Percentiles rank a stretch among this genome's conserved stretches.
These are phyloP conservation scores for Ilyonectria mors-panacis DNA, from an alignment of 2,329 filamentous ascomycete genomes.

Conservation along the genomic window DNA sequence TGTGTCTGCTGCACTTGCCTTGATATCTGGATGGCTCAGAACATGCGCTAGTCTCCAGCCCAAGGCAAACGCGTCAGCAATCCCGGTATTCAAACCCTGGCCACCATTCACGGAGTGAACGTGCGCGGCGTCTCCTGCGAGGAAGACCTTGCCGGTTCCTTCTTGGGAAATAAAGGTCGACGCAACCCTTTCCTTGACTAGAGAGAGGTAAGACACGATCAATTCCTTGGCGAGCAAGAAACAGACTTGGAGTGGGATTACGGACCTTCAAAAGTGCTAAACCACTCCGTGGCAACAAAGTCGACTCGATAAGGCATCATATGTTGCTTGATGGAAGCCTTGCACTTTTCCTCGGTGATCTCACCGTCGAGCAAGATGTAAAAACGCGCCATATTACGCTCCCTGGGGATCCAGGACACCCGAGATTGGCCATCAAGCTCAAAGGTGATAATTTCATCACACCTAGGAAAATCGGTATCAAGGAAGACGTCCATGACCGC, in stretches of 20 bases:
- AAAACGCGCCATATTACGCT: constrained; percentile 6
- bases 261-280: neutral
- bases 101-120: constrained; percentile 68
- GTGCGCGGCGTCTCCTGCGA: constrained; percentile 70
- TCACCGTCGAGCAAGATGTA: neutral
- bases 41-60: neutral
- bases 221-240: constrained; percentile 44
- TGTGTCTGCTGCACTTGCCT: neutral
- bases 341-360: constrained; percentile 1
- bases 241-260: neutral
- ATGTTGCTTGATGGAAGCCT: neutral
- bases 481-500: constrained; percentile 64
- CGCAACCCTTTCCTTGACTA: constrained; percentile 51
- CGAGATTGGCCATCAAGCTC: constrained; percentile 9
- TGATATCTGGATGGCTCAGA: constrained; percentile 11
- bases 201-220: neutral
- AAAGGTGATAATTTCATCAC: constrained; percentile 5
- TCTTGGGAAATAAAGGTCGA: constrained; percentile 53
- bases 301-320: neutral
- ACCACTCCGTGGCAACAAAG: neutral
- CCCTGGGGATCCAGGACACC: constrained; percentile 9
- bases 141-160: constrained; percentile 61
- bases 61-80: constrained; percentile 68
- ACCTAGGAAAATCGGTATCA: constrained; percentile 62
- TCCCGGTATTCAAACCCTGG: constrained; percentile 70